Evolutionary conservation across 371 early-diverging fungal species (phyloP).

Genomic region (Mortierella sp.): DNA sequence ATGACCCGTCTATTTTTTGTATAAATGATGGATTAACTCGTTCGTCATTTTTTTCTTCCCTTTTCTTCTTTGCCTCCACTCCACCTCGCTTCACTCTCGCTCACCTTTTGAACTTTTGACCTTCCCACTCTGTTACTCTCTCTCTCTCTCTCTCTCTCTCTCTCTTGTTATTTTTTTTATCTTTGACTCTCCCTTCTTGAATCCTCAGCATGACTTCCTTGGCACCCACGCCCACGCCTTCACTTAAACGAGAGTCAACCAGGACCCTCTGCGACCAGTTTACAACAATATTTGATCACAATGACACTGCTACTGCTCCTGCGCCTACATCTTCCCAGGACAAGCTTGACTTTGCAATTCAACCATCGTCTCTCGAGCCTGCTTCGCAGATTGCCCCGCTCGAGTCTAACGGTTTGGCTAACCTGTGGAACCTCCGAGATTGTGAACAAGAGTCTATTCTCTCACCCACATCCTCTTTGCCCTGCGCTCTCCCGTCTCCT

Average conservation of each 20-base stretch:
- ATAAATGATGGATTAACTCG: neutral
- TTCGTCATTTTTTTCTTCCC: neutral
- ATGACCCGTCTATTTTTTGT: neutral
- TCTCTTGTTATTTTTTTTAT: neutral
- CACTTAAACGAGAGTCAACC: conserved; percentile 26
- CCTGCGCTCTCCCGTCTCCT: conserved; percentile 12
- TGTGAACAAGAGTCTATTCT: conserved; percentile 10
- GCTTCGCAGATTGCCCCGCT: neutral
- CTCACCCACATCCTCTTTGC: neutral
- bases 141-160: neutral
- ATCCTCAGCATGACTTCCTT: neutral
- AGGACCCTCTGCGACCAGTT: conserved; percentile 37
- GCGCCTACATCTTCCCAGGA: neutral
- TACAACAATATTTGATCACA: conserved; percentile 28
- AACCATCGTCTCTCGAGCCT: neutral
- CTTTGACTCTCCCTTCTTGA: neutral
- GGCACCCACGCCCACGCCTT: conserved; percentile 9
- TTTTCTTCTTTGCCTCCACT: conserved; percentile 1
- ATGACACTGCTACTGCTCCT: neutral
- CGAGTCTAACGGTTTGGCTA: neutral
- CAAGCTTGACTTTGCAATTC: neutral
- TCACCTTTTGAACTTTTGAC: neutral
- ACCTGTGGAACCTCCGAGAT: conserved; percentile 1
- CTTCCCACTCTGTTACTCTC: neutral
- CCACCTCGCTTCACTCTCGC: neutral